Base-by-base conservation (phyloP, 202 grass and related monocot species). In the Brachypodium distachyon region DNA sequence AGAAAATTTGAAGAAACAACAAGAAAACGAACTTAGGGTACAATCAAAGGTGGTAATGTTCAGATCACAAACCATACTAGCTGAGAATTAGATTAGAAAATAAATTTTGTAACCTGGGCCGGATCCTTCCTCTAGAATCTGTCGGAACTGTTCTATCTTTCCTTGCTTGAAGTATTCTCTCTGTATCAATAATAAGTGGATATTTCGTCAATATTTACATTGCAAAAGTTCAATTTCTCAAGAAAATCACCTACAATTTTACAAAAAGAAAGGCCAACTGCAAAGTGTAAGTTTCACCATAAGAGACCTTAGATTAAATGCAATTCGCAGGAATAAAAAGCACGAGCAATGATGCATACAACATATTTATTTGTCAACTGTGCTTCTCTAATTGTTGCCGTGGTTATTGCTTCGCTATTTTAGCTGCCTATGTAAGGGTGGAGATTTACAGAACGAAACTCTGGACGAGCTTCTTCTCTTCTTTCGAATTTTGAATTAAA, bases 111-210 rank as follows among this genome's bases (percentile, higher is more conserved):
- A 61, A 97, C 94, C 94, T 88, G 94, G 94, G 32, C 94, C 85
- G 60, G 94, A 97, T 78, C 88, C 94, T 93, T 97, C 94, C 49
- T 97, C 91, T 64, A 97, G 77, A 88, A 97, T 94, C 77, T 97
- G 94, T 12, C 89, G 84, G 72, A 94, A 97, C 68, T 97, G 94
- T 4, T 92, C 86, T 64, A 90, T 39, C 79, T 94, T 97, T 51
- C 91, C 91, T 88, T 97, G 94, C 74, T 94, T 97, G 78, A 94
- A 97, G 63, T 97, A 97, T 73, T 97, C 94, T 76, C 94, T 91
- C 94, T 97, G 87, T 62, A 26, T 39, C 1, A 78, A 89, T 19
- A 74, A 68, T 21, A 80, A 51, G 23, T 44, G 40, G 57, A 22
- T 3, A 74, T 55, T 27, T 3, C 29, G 23, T 9, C 52, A 41